These are phyloP conservation scores for Lactifluus volemus DNA, from an alignment of 768 basidiomycete genomes.

Conservation along the genomic window DNA sequence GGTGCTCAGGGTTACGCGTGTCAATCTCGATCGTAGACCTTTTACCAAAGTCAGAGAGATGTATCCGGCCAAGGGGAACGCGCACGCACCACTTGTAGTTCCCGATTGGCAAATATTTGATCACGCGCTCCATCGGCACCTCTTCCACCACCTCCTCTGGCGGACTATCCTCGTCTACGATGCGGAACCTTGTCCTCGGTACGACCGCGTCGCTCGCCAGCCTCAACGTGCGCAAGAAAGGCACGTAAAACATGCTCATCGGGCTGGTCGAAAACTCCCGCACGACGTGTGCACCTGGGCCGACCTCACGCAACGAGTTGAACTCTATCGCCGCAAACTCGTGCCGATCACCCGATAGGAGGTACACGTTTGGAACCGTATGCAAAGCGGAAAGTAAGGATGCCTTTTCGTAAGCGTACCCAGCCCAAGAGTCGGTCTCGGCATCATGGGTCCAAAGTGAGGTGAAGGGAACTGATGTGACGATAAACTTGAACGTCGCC, in stretches of 20 bases:
- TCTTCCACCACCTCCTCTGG: slow-evolving; percentile 27
- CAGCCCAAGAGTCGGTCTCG: slow-evolving; percentile 62
- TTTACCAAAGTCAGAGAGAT: not conserved
- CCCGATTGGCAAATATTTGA: slow-evolving; percentile 55
- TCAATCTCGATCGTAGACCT: slow-evolving; percentile 69
- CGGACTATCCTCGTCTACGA: slow-evolving; percentile 22
- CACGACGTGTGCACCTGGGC: slow-evolving; percentile 31
- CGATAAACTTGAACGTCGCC: slow-evolving; percentile 68
- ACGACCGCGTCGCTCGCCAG: slow-evolving; percentile 38
- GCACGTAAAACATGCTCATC: slow-evolving; percentile 61
- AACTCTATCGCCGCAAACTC: slow-evolving; percentile 71
- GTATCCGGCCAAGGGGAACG: slow-evolving; percentile 11
- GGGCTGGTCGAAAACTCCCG: slow-evolving; percentile 64
- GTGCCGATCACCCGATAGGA: slow-evolving; percentile 69
- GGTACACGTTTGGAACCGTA: slow-evolving; percentile 58
- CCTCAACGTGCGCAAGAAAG: slow-evolving; percentile 46
- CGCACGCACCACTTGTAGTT: slow-evolving; percentile 61
- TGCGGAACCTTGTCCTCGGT: slow-evolving; percentile 25
- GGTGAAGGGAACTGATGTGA: slow-evolving; percentile 67
- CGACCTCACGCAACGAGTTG: slow-evolving; percentile 27
- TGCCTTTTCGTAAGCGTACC: slow-evolving; percentile 49
- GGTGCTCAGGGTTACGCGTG: slow-evolving; percentile 42
- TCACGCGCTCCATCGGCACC: slow-evolving; percentile 44
- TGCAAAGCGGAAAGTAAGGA: slow-evolving; percentile 49
- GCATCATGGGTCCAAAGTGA: slow-evolving; percentile 61